Evolutionary conservation across 2,329 filamentous ascomycete genomes (phyloP).

Genomic region (Exophiala oligosperma): DNA sequence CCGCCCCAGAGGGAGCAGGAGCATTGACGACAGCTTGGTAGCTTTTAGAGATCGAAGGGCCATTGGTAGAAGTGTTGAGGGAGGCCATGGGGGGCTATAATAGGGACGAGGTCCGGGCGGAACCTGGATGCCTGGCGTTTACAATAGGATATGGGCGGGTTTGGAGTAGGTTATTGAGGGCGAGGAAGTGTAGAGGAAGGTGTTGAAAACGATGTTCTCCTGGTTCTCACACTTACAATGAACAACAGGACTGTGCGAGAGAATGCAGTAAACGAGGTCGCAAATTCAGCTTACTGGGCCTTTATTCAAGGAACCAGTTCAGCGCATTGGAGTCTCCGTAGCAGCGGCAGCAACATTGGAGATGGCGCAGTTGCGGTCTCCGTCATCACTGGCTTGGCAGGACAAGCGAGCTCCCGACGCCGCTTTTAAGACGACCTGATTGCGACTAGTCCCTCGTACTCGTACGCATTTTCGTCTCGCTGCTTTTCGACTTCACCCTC

Average conservation of each 20-base stretch:
- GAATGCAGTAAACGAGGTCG: neutral
- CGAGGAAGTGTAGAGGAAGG: neutral
- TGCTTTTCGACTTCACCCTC: too few relatives aligned
- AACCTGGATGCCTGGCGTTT: neutral
- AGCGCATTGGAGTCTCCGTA: neutral
- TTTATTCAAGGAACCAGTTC: neutral
- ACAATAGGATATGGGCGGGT: too few relatives aligned
- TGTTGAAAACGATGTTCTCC: neutral
- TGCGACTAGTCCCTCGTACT: neutral
- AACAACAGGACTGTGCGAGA: neutral
- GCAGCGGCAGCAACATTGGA: neutral
- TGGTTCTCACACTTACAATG: too few relatives aligned
- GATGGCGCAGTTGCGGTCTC: neutral
- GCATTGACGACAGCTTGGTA: conserved; percentile 68
- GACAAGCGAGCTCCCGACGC: neutral
- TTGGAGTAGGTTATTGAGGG: neutral
- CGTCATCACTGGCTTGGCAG: neutral
- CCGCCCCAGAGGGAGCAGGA: conserved; percentile 55
- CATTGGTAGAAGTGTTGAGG: conserved; percentile 76
- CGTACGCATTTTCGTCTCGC: too few relatives aligned
- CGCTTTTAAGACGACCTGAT: neutral
- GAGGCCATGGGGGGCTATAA: conserved; percentile 64
- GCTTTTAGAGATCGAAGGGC: conserved; percentile 76
- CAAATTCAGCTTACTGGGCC: neutral
- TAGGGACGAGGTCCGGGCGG: conserved; percentile 3